Percentiles rank a stretch among this genome's conserved stretches.
These are phyloP conservation scores for Aureobasidium uvarum DNA, from an alignment of 2,329 filamentous ascomycete species.

Conservation along the genomic window DNA sequence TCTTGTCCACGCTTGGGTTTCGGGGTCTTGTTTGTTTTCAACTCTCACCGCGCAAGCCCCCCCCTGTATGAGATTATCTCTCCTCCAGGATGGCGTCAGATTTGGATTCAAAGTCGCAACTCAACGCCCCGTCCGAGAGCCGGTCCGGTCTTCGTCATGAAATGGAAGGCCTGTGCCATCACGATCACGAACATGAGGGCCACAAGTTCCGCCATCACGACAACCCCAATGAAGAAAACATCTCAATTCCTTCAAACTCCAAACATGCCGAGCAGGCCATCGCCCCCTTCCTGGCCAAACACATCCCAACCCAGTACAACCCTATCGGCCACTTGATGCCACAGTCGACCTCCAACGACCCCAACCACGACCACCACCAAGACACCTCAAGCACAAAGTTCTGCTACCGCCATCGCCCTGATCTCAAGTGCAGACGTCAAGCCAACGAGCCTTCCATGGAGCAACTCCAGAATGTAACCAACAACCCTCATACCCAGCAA, in stretches of 20 bases:
- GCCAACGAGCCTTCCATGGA: constrained; percentile 97
- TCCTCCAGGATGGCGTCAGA: constrained; percentile 24
- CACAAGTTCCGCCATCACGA: constrained; percentile 29
- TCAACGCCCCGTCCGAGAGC: constrained; percentile 6
- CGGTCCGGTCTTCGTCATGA: constrained; percentile 19
- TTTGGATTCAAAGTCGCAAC: constrained; percentile 1
- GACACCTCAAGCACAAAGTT: constrained; percentile 64
- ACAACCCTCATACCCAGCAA: neutral
- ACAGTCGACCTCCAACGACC: constrained; percentile 32
- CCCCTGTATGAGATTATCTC: neutral
- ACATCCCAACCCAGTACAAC: constrained; percentile 87
- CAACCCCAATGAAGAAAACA: constrained; percentile 35
- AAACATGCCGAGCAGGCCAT: constrained; percentile 75
- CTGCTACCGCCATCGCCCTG: constrained; percentile 92
- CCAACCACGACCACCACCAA: constrained; percentile 31
- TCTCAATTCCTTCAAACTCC: constrained; percentile 47
- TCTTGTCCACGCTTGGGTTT: neutral
- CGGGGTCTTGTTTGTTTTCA: neutral
- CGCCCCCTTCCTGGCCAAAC: constrained; percentile 82
- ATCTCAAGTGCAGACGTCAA: constrained; percentile 87
- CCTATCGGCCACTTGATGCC: constrained; percentile 58
- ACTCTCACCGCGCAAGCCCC: neutral
- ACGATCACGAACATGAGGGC: constrained; percentile 39
- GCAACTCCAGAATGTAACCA: constrained; percentile 73
- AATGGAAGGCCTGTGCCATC: constrained; percentile 35